These are phyloP conservation scores for Phytopythium delawarense DNA, from an alignment of 352 stramenopile species.

Conservation along the genomic window DNA sequence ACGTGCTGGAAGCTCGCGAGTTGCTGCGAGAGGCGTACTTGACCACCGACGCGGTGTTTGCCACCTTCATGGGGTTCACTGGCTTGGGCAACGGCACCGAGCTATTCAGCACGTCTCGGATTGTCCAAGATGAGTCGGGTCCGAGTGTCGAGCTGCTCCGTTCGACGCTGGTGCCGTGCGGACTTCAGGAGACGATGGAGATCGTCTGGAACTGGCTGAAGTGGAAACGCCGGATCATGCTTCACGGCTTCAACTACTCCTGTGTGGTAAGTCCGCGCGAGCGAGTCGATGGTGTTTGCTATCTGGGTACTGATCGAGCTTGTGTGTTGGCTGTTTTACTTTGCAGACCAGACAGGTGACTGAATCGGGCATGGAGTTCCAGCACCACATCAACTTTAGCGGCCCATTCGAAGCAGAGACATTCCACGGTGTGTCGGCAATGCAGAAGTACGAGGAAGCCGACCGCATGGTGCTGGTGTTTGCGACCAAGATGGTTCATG, in stretches of 20 bases:
- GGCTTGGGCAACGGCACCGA: neutral
- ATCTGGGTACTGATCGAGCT: neutral
- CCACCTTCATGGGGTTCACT: neutral
- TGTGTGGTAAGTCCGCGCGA: neutral
- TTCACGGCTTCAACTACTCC: neutral
- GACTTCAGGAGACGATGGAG: neutral
- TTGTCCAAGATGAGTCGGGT: neutral
- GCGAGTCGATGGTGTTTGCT: no score
- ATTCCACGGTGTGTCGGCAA: neutral
- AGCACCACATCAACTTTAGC: neutral
- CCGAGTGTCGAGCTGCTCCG: conserved; percentile 1
- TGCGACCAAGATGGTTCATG: neutral
- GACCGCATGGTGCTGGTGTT: conserved; percentile 1
- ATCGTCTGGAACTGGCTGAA: conserved; percentile 2
- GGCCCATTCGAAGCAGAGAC: neutral
- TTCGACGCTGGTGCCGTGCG: neutral
- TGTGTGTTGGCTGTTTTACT: neutral
- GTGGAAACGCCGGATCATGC: neutral
- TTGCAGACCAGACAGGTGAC: neutral
- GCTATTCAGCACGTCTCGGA: conserved; percentile 1
- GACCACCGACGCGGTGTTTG: neutral
- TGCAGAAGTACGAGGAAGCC: conserved; percentile 1
- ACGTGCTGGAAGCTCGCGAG: neutral
- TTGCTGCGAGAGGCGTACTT: neutral
- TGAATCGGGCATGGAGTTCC: neutral